Percentiles rank a stretch among this genome's conserved stretches.
Conservation (phyloP, 164 flowering plant species). For the Berberis vulgaris region DNA sequence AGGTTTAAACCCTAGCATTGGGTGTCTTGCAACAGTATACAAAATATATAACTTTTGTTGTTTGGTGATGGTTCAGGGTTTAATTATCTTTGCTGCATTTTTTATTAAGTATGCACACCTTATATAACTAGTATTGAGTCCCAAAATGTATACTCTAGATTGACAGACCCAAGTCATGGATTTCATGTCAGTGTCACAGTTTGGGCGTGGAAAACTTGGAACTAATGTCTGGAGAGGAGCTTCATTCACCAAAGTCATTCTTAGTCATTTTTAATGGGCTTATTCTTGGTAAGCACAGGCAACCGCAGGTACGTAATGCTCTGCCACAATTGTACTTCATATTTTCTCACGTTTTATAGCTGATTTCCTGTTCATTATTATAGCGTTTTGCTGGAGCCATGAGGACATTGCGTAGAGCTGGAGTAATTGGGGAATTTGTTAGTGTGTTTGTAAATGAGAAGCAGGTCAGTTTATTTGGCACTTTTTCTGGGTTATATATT, state of each 20-base stretch:
- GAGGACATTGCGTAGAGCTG: conserved; percentile 84
- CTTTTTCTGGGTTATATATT: not conserved
- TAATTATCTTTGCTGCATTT: too few species aligned
- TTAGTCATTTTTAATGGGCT: conserved; percentile 81
- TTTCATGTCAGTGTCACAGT: conserved; percentile 45
- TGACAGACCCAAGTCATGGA: not conserved
- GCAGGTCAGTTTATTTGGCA: conserved; percentile 41
- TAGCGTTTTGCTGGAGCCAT: conserved; percentile 61
- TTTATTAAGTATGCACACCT: too few species aligned
- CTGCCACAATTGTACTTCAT: not conserved
- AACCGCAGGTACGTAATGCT: conserved; percentile 53
- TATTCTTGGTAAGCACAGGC: conserved; percentile 87
- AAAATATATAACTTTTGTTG: too few species aligned
- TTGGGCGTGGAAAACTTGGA: conserved; percentile 85
- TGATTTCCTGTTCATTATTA: not conserved
- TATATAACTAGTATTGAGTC: too few species aligned
- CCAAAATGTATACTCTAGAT: not conserved
- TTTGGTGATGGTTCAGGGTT: too few species aligned
- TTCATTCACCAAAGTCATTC: conserved; percentile 70
- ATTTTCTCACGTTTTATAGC: not conserved
- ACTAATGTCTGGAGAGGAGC: conserved; percentile 76
- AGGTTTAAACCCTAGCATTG: too few species aligned
- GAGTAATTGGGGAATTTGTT: conserved; percentile 89
- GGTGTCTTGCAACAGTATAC: too few species aligned
- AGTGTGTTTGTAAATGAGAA: conserved; percentile 80